A percentile compares a stretch with the other conserved stretches of the same genome.
phyloP scores from a whole-genome alignment of 2,329 filamentous ascomycete species.

The Pseudocercospora fijiensis region DNA sequence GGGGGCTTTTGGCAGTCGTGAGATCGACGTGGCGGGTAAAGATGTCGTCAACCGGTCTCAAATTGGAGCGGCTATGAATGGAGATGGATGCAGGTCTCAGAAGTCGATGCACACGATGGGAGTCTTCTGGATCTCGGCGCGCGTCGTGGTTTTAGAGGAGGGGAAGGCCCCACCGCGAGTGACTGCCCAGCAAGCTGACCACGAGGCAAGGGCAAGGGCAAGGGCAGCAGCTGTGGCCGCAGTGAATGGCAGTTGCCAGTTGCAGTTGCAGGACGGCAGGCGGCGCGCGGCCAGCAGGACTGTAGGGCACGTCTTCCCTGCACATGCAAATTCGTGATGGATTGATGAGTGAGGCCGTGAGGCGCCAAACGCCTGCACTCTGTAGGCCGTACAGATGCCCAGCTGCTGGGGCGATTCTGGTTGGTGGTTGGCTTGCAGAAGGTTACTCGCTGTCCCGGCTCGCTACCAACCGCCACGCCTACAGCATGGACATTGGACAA shows the following conservation, averaged over 20 bases:
- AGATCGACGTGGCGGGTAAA: constrained; percentile 25
- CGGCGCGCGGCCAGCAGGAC: constrained; percentile 1
- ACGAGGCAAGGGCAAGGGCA: neutral
- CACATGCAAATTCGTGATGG: neutral
- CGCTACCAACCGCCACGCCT: constrained; percentile 24
- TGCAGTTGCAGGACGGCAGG: neutral
- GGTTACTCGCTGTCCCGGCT: constrained; percentile 25
- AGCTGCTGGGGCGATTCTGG: constrained; percentile 18
- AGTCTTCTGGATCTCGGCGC: constrained; percentile 21
- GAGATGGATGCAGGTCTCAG: constrained; percentile 25
- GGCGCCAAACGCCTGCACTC: constrained; percentile 5
- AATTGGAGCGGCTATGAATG: constrained; percentile 16
- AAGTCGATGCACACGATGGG: constrained; percentile 21
- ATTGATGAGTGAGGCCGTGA: neutral
- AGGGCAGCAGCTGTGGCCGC: neutral
- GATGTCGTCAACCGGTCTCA: constrained; percentile 24
- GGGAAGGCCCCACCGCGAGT: constrained; percentile 22
- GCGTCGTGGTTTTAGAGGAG: constrained; percentile 18
- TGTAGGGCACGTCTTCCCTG: constrained; percentile 14
- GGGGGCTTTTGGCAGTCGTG: constrained; percentile 3
- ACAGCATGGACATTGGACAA: too few species aligned
- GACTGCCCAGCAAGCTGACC: constrained; percentile 2
- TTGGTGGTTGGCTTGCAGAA: constrained; percentile 23
- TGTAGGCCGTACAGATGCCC: constrained; percentile 12
- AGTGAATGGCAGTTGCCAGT: neutral